These are phyloP conservation scores for Penicillium sp. DNA, from an alignment of 2,329 filamentous ascomycete genomes.

Conservation along the genomic window DNA sequence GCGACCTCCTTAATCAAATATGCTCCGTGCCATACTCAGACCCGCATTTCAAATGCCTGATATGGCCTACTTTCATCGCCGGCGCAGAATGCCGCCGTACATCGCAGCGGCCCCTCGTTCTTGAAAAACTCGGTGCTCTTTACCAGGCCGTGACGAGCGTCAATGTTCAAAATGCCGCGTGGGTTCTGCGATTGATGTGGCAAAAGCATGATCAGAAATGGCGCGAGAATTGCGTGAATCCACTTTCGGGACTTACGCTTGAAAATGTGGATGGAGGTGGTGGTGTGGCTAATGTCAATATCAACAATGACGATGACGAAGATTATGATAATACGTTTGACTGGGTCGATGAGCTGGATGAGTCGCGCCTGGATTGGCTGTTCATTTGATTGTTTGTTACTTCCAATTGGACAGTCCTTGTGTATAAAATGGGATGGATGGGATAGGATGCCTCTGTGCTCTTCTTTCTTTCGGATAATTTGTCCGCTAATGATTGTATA, in stretches of 20 bases:
- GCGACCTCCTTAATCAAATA: constrained; percentile 45
- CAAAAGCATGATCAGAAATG: constrained; percentile 45
- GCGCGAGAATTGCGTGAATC: constrained; percentile 20
- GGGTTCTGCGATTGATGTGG: constrained; percentile 50
- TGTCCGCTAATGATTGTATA: constrained; percentile 17
- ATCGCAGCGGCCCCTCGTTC: constrained; percentile 40
- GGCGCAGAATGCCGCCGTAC: constrained; percentile 47
- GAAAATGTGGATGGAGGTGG: constrained; percentile 3
- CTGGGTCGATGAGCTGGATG: constrained; percentile 50
- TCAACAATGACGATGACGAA: constrained; percentile 27
- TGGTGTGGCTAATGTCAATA: background rate
- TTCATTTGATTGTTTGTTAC: constrained; percentile 42
- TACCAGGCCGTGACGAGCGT: constrained; percentile 46
- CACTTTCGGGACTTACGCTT: constrained; percentile 10
- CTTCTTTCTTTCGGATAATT: background rate
- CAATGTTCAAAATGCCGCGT: constrained; percentile 49
- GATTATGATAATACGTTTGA: constrained; percentile 44
- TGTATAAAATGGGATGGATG: background rate
- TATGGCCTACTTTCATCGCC: constrained; percentile 53
- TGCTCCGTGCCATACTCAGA: constrained; percentile 44
- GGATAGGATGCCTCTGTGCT: background rate
- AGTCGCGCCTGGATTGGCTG: constrained; percentile 49
- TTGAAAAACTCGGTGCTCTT: constrained; percentile 42
- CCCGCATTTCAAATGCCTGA: constrained; percentile 51
- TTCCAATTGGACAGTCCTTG: background rate